Percentiles rank a stretch among this genome's conserved stretches.
phyloP scores from a whole-genome alignment of 305 asterid species.

The Fraxinus xanthoxyloides region DNA sequence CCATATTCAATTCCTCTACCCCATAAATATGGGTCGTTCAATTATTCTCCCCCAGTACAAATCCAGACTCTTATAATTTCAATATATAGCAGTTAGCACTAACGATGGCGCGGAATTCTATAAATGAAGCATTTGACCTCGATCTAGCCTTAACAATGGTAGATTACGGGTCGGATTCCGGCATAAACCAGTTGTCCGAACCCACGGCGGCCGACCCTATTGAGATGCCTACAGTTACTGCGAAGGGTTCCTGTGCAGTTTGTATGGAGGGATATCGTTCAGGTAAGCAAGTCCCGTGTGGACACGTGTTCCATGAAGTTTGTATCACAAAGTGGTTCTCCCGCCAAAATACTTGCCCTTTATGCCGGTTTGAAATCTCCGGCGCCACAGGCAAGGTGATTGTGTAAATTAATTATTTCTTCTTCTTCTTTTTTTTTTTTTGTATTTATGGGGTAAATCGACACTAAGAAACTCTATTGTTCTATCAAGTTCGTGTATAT shows the following conservation, averaged over 20 bases:
- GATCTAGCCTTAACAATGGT: neutral
- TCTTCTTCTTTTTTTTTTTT: no score
- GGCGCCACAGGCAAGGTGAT: neutral
- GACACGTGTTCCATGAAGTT: conserved; percentile 26
- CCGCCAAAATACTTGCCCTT: neutral
- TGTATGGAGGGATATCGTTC: conserved; percentile 31
- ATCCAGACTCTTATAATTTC: neutral
- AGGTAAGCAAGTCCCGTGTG: conserved; percentile 23
- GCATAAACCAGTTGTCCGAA: neutral
- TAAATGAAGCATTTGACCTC: neutral
- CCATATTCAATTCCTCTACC: neutral
- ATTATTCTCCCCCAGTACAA: neutral
- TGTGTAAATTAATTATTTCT: no score
- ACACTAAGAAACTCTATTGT: no score
- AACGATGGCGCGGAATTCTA: neutral
- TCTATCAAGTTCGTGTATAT: neutral
- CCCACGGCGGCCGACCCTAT: neutral
- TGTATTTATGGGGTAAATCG: no score
- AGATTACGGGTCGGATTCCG: neutral
- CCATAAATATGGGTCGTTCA: neutral
- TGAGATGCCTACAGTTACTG: conserved; percentile 18
- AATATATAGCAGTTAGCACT: neutral
- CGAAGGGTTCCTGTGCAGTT: conserved; percentile 16
- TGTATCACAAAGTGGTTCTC: neutral
- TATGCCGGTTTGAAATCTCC: neutral